Base-by-base conservation (phyloP, 345 rosid genomes). In the Rhodomyrtus tomentosa region DNA sequence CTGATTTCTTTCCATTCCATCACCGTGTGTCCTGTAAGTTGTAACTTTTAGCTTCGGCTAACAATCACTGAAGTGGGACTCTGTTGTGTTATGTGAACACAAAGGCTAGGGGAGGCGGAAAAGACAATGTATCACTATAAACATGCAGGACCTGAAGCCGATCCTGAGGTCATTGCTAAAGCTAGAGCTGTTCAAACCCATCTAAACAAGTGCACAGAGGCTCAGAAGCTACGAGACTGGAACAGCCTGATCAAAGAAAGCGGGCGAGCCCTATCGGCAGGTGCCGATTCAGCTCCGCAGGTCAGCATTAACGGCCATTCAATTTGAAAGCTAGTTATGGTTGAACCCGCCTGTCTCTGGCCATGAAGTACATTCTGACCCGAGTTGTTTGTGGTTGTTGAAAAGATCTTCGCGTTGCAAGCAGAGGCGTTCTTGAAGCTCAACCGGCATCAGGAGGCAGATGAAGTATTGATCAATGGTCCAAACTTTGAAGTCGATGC, bases 281-380 rank as follows among this genome's bases (percentile, higher is more conserved):
- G 98, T 82, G 96, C 98, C 80, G 98, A 95, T 93, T 95, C 99
- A 45, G 98, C 98, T 7, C 95, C 95, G 8, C 99, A 92, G 88
- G 99, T 93, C 40, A 84, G 62, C 38, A 84, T 42, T 40, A n/a
- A 12, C 6, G n/a, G 50, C 51, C 16, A 81, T 52, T 91, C 98
- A 50, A 90, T 45, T 4, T 1, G 1, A 36, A 18, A 36, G 79
- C 79, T 68, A 68, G 79, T 68, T 68, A 36, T 45, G 79, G 79
- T 68, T 36, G 79, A 36, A 68, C 29, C 40, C 3, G 6, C 79
- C 25, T 22, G 32, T 54, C 24, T 52, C 27, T 84, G 10, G 27
- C 83, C 49, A 12, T 22, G 6, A 16, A 79, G 18, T 16, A 42
- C 25, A 48, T 48, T 74, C 45, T 84, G 58, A 50, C 36, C 59